These are phyloP conservation scores for Williopsis jadinii DNA, from an alignment of 1,139 yeast genomes.

Conservation along the genomic window DNA sequence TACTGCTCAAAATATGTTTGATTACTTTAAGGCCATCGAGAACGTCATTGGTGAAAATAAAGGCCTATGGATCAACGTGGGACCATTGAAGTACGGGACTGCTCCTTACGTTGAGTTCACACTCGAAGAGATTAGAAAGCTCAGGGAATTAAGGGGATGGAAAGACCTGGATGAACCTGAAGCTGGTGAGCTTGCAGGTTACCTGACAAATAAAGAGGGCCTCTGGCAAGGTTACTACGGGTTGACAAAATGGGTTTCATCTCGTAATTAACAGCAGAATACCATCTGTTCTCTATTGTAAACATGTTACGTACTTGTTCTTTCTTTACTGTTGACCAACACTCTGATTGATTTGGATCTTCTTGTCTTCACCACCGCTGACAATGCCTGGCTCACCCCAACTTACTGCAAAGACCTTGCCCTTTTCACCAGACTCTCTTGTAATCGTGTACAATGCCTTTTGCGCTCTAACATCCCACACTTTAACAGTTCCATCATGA, in stretches of 20 bases:
- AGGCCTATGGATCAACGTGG: conserved; percentile 75
- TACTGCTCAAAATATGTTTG: conserved; percentile 78
- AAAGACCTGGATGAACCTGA: conserved; percentile 34
- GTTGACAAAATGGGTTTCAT: conserved; percentile 34
- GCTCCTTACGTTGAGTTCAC: conserved; percentile 76
- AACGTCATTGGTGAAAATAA: conserved; percentile 34
- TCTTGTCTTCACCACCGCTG: conserved; percentile 93
- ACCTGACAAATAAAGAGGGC: conserved; percentile 56
- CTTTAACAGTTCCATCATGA: conserved; percentile 90
- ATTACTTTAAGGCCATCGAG: conserved; percentile 59
- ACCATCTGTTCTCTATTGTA: no score
- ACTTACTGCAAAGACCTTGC: conserved; percentile 77
- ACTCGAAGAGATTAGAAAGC: conserved; percentile 49
- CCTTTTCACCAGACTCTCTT: conserved; percentile 43
- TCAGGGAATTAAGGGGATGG: conserved; percentile 61
- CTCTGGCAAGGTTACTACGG: conserved; percentile 79
- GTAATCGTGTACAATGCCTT: conserved; percentile 81
- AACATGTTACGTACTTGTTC: not conserved
- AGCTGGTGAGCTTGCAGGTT: conserved; percentile 35
- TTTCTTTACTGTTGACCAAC: conserved; percentile 7
- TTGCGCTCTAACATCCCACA: conserved; percentile 93
- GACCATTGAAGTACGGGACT: conserved; percentile 85
- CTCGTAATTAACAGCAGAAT: not conserved
- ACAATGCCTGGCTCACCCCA: conserved; percentile 79
- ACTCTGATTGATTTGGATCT: conserved; percentile 73